Conservation (phyloP, 1,284 basidiomycete species). For the Heterobasidion occidentale region DNA sequence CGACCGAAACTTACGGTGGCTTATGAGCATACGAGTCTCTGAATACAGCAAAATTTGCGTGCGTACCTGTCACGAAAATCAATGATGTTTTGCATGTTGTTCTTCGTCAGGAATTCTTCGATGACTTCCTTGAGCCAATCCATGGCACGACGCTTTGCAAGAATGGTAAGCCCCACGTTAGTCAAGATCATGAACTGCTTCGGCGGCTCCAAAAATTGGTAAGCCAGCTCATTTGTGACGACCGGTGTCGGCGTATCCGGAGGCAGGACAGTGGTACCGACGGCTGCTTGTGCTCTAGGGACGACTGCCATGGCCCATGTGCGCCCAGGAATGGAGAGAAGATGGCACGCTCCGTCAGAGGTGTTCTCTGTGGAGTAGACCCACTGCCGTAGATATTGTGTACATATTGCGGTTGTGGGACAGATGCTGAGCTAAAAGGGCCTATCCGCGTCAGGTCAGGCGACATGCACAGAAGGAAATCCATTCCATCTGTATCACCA, state of each 20-base stretch:
- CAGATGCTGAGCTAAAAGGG: slow-evolving; percentile 45
- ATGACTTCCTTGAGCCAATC: slow-evolving; percentile 75
- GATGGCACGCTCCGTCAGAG: slow-evolving; percentile 70
- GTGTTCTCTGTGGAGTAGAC: slow-evolving; percentile 43
- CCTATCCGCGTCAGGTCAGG: slow-evolving; percentile 72
- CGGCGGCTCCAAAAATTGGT: slow-evolving; percentile 67
- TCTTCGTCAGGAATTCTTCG: slow-evolving; percentile 63
- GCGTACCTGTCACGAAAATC: slow-evolving; percentile 66
- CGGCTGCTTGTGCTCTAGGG: slow-evolving; percentile 26
- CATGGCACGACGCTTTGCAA: slow-evolving; percentile 78
- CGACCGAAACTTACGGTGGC: slow-evolving; percentile 66
- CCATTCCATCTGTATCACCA: slow-evolving; percentile 65
- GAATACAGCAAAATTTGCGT: slow-evolving; percentile 5
- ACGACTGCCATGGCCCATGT: slow-evolving; percentile 78
- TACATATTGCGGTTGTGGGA: slow-evolving; percentile 31
- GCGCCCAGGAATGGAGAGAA: slow-evolving; percentile 71
- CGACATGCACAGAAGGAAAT: slow-evolving; percentile 68
- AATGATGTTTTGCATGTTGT: slow-evolving; percentile 60
- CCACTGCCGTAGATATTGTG: slow-evolving; percentile 28
- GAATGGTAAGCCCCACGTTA: slow-evolving; percentile 76
- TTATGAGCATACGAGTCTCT: background rate
- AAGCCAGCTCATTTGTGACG: slow-evolving; percentile 72
- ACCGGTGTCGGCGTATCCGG: slow-evolving; percentile 40
- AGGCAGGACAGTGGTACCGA: slow-evolving; percentile 16
- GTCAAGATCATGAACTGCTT: slow-evolving; percentile 83